phyloP scores from a whole-genome alignment of 345 rosid genomes.

The Eucalyptus tenuipes region DNA sequence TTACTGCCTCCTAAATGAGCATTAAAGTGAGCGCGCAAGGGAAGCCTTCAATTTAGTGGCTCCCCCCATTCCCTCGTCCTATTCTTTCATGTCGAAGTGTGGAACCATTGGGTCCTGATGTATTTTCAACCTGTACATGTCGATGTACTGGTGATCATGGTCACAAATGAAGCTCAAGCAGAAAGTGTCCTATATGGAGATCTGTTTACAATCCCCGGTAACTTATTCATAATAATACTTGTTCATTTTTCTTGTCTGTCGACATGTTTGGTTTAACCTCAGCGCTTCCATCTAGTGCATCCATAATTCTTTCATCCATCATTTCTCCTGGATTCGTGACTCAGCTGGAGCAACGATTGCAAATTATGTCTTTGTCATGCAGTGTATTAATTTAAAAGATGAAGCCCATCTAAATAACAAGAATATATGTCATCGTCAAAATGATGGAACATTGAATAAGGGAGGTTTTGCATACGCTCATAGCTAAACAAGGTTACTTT shows the following conservation, averaged over 20 bases:
- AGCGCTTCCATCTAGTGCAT: conserved; percentile 70
- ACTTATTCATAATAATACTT: neutral
- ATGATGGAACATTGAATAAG: neutral
- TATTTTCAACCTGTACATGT: conserved; percentile 30
- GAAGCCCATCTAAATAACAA: neutral
- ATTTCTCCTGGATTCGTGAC: conserved; percentile 72
- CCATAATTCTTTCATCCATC: conserved; percentile 73
- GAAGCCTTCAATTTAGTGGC: neutral
- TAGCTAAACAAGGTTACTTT: neutral
- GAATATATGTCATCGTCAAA: neutral
- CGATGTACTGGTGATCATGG: conserved; percentile 82
- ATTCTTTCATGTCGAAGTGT: neutral
- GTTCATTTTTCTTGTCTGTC: neutral
- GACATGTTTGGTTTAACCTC: conserved; percentile 7
- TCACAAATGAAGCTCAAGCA: conserved; percentile 85
- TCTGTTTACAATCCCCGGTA: conserved; percentile 72
- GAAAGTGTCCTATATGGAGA: conserved; percentile 72
- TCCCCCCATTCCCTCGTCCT: neutral
- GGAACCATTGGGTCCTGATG: neutral
- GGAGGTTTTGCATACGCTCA: neutral
- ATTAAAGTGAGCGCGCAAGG: too few species aligned
- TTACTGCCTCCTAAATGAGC: neutral
- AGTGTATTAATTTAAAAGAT: neutral
- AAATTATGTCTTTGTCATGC: conserved; percentile 28
- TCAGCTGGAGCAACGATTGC: conserved; percentile 60